These are phyloP conservation scores for Citeromyces matritensis DNA, from an alignment of 805 yeast species.

Conservation along the genomic window DNA sequence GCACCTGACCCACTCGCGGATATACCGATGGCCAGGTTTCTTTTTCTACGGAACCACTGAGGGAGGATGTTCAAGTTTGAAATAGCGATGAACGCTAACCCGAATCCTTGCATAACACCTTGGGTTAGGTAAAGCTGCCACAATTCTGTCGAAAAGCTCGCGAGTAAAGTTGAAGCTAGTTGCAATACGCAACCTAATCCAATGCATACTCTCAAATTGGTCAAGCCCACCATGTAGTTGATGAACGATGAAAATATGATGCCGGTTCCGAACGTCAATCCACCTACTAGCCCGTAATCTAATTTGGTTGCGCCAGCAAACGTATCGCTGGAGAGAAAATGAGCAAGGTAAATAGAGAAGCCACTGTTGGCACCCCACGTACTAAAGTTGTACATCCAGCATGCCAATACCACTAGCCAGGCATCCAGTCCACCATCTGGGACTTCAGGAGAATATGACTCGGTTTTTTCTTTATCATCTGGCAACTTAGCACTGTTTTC, in stretches of 20 bases:
- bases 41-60: constrained; percentile 52
- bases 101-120: constrained; percentile 48
- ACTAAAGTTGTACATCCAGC: constrained; percentile 32
- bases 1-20: constrained; percentile 35
- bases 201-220: constrained; percentile 25
- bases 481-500: too few species aligned
- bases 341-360: constrained; percentile 47
- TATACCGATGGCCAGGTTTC: constrained; percentile 36
- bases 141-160: constrained; percentile 37
- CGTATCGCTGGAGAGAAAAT: constrained; percentile 31
- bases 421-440: constrained; percentile 65
- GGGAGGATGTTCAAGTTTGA: constrained; percentile 50
- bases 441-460: too few species aligned
- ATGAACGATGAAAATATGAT: constrained; percentile 31
- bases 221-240: constrained; percentile 24
- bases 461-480: too few species aligned
- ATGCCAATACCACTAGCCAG: constrained; percentile 44
- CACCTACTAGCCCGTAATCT: constrained; percentile 57
- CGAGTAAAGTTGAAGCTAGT: constrained; percentile 40
- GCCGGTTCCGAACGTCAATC: constrained; percentile 45
- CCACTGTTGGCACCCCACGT: constrained; percentile 69
- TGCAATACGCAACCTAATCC: constrained; percentile 32
- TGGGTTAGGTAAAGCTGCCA: constrained; percentile 63
- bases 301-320: constrained; percentile 39
- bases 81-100: constrained; percentile 38